Conservation (phyloP, 495 filamentous ascomycete species). For the Oleoguttula mirabilis region DNA sequence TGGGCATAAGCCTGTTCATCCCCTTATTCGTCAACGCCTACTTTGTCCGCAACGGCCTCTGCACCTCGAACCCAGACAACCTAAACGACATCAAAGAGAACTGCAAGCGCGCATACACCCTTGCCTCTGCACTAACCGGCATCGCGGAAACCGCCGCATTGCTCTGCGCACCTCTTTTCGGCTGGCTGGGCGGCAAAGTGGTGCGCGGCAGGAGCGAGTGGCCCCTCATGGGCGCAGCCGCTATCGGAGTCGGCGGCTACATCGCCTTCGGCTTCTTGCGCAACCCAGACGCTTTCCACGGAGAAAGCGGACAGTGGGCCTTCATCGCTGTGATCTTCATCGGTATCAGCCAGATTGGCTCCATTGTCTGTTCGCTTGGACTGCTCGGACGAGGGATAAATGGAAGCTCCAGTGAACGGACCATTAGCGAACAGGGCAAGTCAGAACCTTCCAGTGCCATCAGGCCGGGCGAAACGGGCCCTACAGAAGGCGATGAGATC, state of each 20-base stretch:
- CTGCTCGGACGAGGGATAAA: conserved; percentile 71
- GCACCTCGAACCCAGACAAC: conserved; percentile 42
- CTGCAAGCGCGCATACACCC: conserved; percentile 71
- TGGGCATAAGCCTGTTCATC: conserved; percentile 88
- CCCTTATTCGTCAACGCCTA: conserved; percentile 84
- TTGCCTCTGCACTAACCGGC: conserved; percentile 75
- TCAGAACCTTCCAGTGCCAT: conserved; percentile 1
- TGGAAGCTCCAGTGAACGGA: not conserved
- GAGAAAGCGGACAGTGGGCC: conserved; percentile 50
- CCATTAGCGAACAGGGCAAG: not conserved
- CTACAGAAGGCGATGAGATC: conserved; percentile 6
- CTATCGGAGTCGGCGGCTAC: conserved; percentile 66
- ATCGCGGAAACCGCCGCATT: conserved; percentile 78
- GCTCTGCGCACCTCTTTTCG: conserved; percentile 73
- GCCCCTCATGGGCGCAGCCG: conserved; percentile 58
- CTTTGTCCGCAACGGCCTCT: conserved; percentile 71
- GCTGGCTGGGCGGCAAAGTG: conserved; percentile 54
- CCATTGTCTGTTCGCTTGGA: conserved; percentile 85
- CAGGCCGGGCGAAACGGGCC: not conserved
- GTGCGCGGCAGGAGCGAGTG: conserved; percentile 50
- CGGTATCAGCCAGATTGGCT: conserved; percentile 84
- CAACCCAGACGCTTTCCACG: conserved; percentile 55
- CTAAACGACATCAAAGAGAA: conserved; percentile 58
- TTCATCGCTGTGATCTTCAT: conserved; percentile 69
- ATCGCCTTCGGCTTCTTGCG: conserved; percentile 52